These are phyloP conservation scores for Candida neerlandica DNA, from an alignment of 1,139 yeast genomes.

Conservation along the genomic window DNA sequence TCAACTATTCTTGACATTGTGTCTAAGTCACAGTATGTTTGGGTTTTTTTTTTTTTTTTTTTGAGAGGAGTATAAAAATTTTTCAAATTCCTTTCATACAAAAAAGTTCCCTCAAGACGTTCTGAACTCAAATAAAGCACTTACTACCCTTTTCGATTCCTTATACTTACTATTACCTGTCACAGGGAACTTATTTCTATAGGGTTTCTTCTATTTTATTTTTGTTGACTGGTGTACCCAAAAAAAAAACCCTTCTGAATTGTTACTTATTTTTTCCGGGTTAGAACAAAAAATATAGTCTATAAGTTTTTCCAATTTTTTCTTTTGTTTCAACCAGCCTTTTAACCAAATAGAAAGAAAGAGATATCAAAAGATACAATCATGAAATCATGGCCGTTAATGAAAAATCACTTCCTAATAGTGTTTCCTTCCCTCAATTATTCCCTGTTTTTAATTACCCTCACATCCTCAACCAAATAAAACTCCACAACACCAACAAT, in stretches of 20 bases:
- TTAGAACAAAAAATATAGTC: not conserved
- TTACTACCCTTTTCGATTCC: not conserved
- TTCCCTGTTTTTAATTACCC: not conserved
- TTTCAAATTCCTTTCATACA: not conserved
- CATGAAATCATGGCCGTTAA: conserved; percentile 1
- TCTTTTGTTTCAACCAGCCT: not conserved
- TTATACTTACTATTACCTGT: no score
- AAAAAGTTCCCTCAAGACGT: not conserved
- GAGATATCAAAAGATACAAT: not conserved
- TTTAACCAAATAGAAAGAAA: not conserved
- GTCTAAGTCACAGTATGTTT: not conserved
- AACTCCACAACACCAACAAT: not conserved
- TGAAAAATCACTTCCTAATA: not conserved
- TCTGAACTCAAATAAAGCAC: not conserved
- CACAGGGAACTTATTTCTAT: no score
- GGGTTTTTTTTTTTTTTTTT: not conserved
- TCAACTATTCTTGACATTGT: not conserved
- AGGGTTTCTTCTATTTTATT: not conserved
- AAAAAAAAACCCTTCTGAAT: not conserved
- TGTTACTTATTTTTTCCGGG: not conserved
- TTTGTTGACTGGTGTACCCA: not conserved
- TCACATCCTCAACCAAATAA: not conserved
- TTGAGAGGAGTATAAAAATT: not conserved
- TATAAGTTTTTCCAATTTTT: not conserved
- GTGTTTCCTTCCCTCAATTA: not conserved